Conservation (phyloP, 2,329 filamentous ascomycete genomes). For the Monilinia aucupariae region DNA sequence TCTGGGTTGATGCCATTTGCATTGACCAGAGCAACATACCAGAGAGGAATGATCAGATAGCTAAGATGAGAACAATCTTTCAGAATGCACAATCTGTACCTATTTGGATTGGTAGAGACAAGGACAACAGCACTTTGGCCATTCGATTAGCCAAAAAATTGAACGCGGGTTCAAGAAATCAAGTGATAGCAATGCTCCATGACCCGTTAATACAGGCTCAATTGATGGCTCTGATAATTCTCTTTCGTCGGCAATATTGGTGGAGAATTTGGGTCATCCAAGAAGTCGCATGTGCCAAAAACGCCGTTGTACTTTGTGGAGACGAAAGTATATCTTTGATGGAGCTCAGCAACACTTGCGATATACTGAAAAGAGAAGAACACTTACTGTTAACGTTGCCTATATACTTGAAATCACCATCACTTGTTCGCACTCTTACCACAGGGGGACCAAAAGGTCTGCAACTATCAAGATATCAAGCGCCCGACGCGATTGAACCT, state of each 20-base stretch:
- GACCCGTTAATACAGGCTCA: slow-evolving; percentile 15
- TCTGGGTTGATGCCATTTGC: slow-evolving; percentile 31
- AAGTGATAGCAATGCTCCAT: slow-evolving; percentile 19
- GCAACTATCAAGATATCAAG: slow-evolving; percentile 25
- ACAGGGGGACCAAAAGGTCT: slow-evolving; percentile 27
- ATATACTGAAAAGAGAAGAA: slow-evolving; percentile 22
- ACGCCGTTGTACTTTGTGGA: slow-evolving; percentile 38
- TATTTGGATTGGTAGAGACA: slow-evolving; percentile 25
- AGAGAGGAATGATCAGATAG: slow-evolving; percentile 26
- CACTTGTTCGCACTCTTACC: slow-evolving; percentile 23
- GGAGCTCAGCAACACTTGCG: slow-evolving; percentile 32
- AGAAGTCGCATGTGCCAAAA: slow-evolving; percentile 38
- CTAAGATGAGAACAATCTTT: slow-evolving; percentile 28
- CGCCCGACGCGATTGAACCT: slow-evolving; percentile 17
- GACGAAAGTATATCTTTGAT: slow-evolving; percentile 36
- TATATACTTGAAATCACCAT: slow-evolving; percentile 23
- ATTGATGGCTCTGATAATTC: slow-evolving; percentile 34
- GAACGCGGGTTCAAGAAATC: slow-evolving; percentile 15
- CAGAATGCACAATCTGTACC: slow-evolving; percentile 25
- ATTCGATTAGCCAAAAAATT: slow-evolving; percentile 24
- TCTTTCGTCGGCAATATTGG: slow-evolving; percentile 40
- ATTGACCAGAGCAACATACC: slow-evolving; percentile 27
- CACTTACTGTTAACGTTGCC: slow-evolving; percentile 17
- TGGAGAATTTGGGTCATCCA: slow-evolving; percentile 42
- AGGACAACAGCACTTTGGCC: slow-evolving; percentile 17